Evolutionary conservation across 140 eudicot species (phyloP).

Genomic region (Oenanthe javanica): DNA sequence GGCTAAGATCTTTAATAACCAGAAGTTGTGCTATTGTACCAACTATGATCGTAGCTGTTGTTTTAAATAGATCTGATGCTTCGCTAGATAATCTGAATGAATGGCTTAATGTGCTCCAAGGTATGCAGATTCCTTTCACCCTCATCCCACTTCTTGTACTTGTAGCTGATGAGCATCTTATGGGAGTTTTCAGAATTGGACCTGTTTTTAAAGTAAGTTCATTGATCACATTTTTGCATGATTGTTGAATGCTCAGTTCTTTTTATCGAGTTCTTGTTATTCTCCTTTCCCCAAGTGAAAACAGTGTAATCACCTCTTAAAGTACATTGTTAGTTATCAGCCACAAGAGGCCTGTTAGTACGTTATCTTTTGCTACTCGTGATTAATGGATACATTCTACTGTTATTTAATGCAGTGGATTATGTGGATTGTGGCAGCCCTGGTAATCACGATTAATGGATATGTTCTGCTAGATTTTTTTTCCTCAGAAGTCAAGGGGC

Average conservation of each 20-base stretch:
- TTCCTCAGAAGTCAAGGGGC: slow-evolving; percentile 42
- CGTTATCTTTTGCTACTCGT: background rate
- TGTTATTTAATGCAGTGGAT: background rate
- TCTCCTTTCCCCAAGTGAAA: background rate
- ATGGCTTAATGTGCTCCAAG: slow-evolving; percentile 78
- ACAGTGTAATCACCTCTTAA: background rate
- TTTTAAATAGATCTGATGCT: slow-evolving; percentile 45
- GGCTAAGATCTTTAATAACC: slow-evolving; percentile 62
- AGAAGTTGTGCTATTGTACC: slow-evolving; percentile 72
- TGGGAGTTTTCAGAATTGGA: slow-evolving; percentile 59
- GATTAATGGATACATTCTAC: background rate
- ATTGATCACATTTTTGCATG: background rate
- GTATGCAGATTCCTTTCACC: slow-evolving; percentile 72
- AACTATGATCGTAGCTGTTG: slow-evolving; percentile 52
- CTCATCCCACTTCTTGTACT: slow-evolving; percentile 67
- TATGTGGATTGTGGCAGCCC: slow-evolving; percentile 29
- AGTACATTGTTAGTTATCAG: background rate
- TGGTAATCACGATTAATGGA: slow-evolving; percentile 53
- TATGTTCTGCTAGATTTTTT: slow-evolving; percentile 48
- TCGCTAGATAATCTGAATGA: slow-evolving; percentile 57
- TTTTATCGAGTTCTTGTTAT: no score
- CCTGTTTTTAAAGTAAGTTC: slow-evolving; percentile 39
- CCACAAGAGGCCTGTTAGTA: background rate
- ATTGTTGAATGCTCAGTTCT: background rate
- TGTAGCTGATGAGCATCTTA: slow-evolving; percentile 52